Evolutionary conservation across 768 basidiomycete species (phyloP), one percentile per base, ranked within the genome.

Genomic region (Psilocybe tampanensis): DNA sequence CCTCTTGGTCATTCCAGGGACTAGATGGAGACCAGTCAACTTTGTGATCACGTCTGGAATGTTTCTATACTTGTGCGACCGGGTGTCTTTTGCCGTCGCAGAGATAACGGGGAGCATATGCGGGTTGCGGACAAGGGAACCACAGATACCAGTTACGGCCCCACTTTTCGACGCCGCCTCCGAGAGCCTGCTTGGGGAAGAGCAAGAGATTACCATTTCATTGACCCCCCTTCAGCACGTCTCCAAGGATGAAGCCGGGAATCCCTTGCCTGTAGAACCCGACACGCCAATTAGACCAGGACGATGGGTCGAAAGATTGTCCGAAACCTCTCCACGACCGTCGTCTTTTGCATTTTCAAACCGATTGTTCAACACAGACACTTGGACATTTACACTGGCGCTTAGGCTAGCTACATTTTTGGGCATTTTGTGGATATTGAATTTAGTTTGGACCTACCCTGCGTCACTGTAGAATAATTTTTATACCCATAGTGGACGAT

Each of bases 11-110:
- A 74, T 95, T 43, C 92, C 92, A 0, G 89, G 90, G 13, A 85
- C 84, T 1, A 71, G 69, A 43, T 89, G 87, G 81, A 82, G 94
- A 23, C 80, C 85, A n/a, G 44, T 90, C 63, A 97, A 95, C 71
- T 83, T 94, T 58, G 67, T 91, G 24, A 63, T 95, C 44, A 89
- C 92, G 15, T 86, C 86, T 15, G 72, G 85, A 29, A 79, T 91
- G 67, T 97, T 96, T 73, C 72, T 95, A 62, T 95, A 87, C 72
- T 68, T 95, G 29, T 89, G 84, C 55, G 81, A 95, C 69, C 83
- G 83, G 58, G 86, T 92, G 48, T 85, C 92, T 9, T 80, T 81
- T 64, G 92, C 93, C 21, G 92, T 89, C 1, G 83, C 83, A 8
- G 80, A 88, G 48, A 73, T 95, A 48, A 92, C 94, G 8, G 74